Conservation (phyloP, 2,329 filamentous ascomycete genomes). For the Magnaporthiopsis poae region DNA sequence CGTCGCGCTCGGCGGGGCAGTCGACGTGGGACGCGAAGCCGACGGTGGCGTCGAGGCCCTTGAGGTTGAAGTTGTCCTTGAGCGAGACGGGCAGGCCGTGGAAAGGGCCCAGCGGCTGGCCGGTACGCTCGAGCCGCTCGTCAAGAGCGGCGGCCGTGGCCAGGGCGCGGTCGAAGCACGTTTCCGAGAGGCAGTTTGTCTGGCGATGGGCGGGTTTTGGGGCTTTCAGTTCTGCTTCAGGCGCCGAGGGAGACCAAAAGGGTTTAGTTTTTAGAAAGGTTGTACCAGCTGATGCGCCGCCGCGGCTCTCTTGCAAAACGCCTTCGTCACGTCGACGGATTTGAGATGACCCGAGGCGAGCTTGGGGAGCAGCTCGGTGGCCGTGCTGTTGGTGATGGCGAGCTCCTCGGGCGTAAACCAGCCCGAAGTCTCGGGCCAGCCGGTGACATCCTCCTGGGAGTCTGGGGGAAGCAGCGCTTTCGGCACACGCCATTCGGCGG, state of each 20-base stretch:
- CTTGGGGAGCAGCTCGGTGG: constrained; percentile 23
- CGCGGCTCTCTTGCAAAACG: constrained; percentile 29
- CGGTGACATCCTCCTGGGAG: constrained; percentile 44
- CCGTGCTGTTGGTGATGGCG: constrained; percentile 26
- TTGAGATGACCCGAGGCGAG: constrained; percentile 28
- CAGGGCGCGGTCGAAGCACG: constrained; percentile 43
- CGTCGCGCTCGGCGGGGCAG: constrained; percentile 39
- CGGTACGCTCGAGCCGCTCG: constrained; percentile 35
- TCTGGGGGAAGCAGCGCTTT: constrained; percentile 41
- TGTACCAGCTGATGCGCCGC: constrained; percentile 28
- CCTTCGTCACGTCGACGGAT: constrained; percentile 25
- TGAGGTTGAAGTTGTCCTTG: constrained; percentile 61
- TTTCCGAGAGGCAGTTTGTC: constrained; percentile 43
- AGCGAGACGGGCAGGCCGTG: constrained; percentile 57
- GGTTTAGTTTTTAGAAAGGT: neutral
- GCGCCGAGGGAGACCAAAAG: neutral
- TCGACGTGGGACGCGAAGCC: constrained; percentile 55
- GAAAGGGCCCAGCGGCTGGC: constrained; percentile 47
- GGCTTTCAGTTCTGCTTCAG: neutral
- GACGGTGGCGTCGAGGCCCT: constrained; percentile 49
- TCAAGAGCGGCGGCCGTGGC: constrained; percentile 38
- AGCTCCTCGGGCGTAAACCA: constrained; percentile 44
- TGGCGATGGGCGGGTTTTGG: constrained; percentile 4
- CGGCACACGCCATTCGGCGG: constrained; percentile 48
- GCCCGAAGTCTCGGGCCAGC: constrained; percentile 45